A percentile compares a stretch with the other conserved stretches of the same genome.
phyloP scores from a whole-genome alignment of 129 eudicot genomes.

The Helianthus tuberosus region DNA sequence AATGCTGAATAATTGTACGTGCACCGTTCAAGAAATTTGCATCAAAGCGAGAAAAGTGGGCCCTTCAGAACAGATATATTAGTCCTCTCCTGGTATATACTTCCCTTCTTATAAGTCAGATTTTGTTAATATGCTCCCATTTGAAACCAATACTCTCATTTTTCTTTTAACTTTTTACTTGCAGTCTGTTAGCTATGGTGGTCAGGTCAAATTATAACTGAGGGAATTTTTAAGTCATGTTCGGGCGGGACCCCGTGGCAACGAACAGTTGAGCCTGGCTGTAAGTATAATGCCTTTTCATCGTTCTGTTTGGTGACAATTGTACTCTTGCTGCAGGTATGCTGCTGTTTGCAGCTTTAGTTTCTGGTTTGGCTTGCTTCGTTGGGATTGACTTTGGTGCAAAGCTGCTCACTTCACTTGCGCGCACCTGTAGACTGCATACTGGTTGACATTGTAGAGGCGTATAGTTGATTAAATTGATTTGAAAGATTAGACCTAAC shows the following conservation, averaged over 20 bases:
- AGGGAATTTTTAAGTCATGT: conserved; percentile 79
- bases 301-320: conserved; percentile 1
- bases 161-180: conserved; percentile 13
- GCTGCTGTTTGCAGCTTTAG: conserved; percentile 95
- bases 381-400: conserved; percentile 93
- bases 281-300: neutral
- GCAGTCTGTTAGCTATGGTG: conserved; percentile 76
- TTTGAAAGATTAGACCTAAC: too few relatives aligned
- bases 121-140: neutral
- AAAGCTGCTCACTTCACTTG: conserved; percentile 42
- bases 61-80: conserved; percentile 77
- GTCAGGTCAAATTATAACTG: conserved; percentile 62
- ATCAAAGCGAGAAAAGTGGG: conserved; percentile 89
- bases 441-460: too few relatives aligned
- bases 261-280: conserved; percentile 67
- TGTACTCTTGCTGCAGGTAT: conserved; percentile 51
- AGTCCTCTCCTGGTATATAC: conserved; percentile 80
- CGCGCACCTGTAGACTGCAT: too few relatives aligned
- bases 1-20: conserved; percentile 45
- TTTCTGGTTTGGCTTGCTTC: conserved; percentile 79
- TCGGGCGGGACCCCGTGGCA: conserved; percentile 91
- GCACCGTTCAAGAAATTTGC: conserved; percentile 92
- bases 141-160: conserved; percentile 5
- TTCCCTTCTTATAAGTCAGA: conserved; percentile 1
- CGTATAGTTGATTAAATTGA: too few relatives aligned